Percentiles rank a stretch among this genome's conserved stretches.
Evolutionary conservation across 768 basidiomycete genomes (phyloP).

Genomic region (Leccinum uliginosum): DNA sequence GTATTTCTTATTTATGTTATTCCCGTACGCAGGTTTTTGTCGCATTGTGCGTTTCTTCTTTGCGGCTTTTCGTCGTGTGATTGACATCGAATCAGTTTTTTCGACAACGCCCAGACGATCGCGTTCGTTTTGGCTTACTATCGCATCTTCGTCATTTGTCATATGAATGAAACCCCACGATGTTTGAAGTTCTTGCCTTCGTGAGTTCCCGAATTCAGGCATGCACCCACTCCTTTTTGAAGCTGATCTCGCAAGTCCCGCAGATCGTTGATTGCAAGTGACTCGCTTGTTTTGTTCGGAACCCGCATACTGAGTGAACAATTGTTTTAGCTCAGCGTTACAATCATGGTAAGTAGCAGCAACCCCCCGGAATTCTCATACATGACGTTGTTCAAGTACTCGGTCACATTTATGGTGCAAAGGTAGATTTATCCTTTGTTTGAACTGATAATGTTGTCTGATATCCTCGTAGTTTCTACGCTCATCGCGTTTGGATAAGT

Average conservation of each 20-base stretch:
- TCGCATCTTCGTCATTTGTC: conserved; percentile 10
- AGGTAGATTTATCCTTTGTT: conserved; percentile 2
- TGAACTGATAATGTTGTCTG: background rate
- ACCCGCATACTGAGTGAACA: background rate
- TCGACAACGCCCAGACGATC: conserved; percentile 5
- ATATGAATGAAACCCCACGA: background rate
- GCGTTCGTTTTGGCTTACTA: background rate
- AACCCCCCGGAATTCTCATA: background rate
- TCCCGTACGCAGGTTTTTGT: conserved; percentile 2
- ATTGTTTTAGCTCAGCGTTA: background rate
- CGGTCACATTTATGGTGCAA: conserved; percentile 19
- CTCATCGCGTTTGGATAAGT: conserved; percentile 29
- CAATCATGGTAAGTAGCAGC: conserved; percentile 4
- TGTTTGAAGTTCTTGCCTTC: conserved; percentile 5
- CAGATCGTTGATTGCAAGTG: conserved; percentile 8
- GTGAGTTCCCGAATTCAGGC: background rate
- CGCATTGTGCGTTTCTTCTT: conserved; percentile 7
- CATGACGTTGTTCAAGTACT: conserved; percentile 10
- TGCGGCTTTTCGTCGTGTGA: too few species aligned
- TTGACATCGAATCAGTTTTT: conserved; percentile 6
- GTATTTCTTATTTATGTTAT: background rate
- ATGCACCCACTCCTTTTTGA: background rate
- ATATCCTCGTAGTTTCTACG: conserved; percentile 17
- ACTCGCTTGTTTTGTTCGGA: background rate
- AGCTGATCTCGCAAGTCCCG: background rate